Evolutionary conservation across 768 basidiomycete species (phyloP).

Genomic region (Peribolospora kevripleyi): DNA sequence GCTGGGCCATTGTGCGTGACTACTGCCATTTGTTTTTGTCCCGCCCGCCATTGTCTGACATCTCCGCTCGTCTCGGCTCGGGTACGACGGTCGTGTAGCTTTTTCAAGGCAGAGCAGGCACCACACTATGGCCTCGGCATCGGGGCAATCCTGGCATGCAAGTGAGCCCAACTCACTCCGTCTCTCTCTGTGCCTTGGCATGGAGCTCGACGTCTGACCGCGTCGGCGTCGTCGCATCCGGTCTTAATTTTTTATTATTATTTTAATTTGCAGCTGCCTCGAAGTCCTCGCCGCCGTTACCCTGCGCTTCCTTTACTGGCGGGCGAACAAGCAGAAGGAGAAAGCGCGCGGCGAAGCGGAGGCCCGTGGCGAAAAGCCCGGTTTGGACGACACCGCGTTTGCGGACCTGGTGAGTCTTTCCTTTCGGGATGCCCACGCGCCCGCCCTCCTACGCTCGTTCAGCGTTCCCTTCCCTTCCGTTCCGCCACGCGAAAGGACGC

Average conservation of each 20-base stretch:
- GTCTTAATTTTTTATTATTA: no score
- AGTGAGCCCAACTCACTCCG: no score
- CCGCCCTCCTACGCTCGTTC: no score
- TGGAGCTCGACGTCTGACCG: no score
- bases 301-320: constrained; percentile 15
- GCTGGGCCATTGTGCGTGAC: background rate
- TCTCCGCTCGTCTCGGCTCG: no score
- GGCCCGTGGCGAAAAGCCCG: background rate
- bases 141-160: constrained; percentile 14
- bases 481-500: no score
- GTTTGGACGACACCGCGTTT: constrained; percentile 14
- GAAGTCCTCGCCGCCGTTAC: constrained; percentile 13
- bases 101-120: constrained; percentile 15
- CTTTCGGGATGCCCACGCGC: no score
- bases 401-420: constrained; percentile 8
- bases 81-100: background rate
- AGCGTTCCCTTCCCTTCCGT: no score
- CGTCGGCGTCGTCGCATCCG: no score
- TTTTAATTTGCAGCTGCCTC: constrained; percentile 12
- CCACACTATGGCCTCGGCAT: constrained; percentile 18
- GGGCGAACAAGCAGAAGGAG: constrained; percentile 17
- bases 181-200: no score
- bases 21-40: no score
- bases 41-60: no score
- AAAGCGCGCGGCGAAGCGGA: background rate